Evolutionary conservation across 2,329 filamentous ascomycete species (phyloP), one percentile per base, ranked within the genome.

Genomic region (Colletotrichum nymphaeae): DNA sequence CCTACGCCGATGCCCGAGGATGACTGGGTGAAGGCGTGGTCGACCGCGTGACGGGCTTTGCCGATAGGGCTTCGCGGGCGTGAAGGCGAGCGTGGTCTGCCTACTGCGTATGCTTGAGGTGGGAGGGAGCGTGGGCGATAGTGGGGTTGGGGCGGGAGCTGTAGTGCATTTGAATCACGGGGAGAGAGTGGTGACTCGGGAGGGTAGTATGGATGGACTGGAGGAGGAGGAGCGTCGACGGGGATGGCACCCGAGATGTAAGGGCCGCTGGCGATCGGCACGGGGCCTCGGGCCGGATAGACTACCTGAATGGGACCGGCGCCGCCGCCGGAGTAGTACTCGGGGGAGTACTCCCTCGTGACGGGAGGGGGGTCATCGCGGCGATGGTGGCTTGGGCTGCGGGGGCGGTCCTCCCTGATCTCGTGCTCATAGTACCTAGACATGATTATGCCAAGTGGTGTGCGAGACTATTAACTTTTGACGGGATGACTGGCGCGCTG

Each of bases 1-100:
- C 87, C 85, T 8, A 85, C 85, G 52, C 88, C 87, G 2, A 90
- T 79, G 4, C 88, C 88, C 0, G 86, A 81, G 2, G 81, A 81
- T 5, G 86, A 86, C 64, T 84, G 83, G 49, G 85, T 86, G 76
- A 90, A 89, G 59, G 84, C 86, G 72, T 84, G 81, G 57, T 86
- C 81, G 56, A 88, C 79, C 14, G 83, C 82, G 37, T 82, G 74
- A 37, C 83, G 83, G 6, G 85, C 84, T 74, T 85, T 84, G 59
- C 79, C 78, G 5, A 85, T 67, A 7, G 86, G 84, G 46, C 81
- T 82, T 49, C 76, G 77, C 37, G 73, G 76, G 67, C 78, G 73
- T 74, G 78, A 78, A 72, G 77, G 76, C 75, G 78, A 71, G 68
- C 77, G 75, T 14, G 65, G 37, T n/a, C 70, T 57, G 75, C 65